Conservation (phyloP, 2,329 filamentous ascomycete species). For the Thelonectria discophora region DNA sequence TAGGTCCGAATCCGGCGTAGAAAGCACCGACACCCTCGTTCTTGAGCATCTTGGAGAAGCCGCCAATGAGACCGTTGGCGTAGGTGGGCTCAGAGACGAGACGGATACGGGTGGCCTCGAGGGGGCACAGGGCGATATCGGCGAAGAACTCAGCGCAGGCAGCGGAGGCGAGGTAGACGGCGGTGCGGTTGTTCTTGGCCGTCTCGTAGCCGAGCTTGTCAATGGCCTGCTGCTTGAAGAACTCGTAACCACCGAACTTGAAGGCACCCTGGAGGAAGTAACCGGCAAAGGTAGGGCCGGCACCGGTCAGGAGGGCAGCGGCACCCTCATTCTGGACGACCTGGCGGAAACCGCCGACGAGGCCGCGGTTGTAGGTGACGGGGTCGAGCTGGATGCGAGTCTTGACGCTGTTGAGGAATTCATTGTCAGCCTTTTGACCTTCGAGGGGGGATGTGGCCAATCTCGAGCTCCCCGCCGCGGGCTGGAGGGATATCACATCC, state of each 20-base stretch:
- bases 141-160: constrained; percentile 74
- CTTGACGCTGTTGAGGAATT: constrained; percentile 75
- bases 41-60: constrained; percentile 84
- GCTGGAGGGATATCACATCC: neutral
- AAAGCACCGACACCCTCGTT: constrained; percentile 85
- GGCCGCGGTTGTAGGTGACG: constrained; percentile 84
- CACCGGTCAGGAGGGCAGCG: constrained; percentile 84
- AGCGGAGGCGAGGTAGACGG: constrained; percentile 79
- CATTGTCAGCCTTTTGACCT: constrained; percentile 28
- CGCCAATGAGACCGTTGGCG: constrained; percentile 79
- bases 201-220: constrained; percentile 80
- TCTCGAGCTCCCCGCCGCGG: constrained; percentile 2
- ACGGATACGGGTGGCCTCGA: constrained; percentile 93
- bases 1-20: constrained; percentile 91
- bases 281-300: constrained; percentile 85
- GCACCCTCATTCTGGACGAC: constrained; percentile 86
- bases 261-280: constrained; percentile 95
- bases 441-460: neutral
- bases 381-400: constrained; percentile 95
- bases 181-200: constrained; percentile 80
- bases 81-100: constrained; percentile 89
- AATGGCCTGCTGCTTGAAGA: constrained; percentile 94
- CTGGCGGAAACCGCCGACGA: constrained; percentile 87
- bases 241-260: constrained; percentile 95
- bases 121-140: constrained; percentile 87